phyloP scores from a whole-genome alignment of 345 rosid species.

The Aquilaria sinensis region DNA sequence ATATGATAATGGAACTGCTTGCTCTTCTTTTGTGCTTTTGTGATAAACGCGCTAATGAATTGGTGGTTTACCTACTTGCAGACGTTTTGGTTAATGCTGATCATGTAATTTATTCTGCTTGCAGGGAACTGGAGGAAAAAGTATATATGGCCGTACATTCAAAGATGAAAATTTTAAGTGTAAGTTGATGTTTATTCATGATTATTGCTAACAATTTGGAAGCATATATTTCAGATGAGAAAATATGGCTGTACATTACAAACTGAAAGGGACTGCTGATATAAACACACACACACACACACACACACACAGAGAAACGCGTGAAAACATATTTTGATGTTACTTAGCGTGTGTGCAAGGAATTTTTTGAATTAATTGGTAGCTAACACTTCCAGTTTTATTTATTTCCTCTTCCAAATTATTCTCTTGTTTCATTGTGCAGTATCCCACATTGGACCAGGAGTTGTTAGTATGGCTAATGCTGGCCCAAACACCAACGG shows the following conservation, averaged over 20 bases:
- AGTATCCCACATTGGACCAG: conserved; percentile 93
- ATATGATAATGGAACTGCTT: too few relatives aligned
- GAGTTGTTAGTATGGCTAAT: conserved; percentile 97
- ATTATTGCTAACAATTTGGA: background rate
- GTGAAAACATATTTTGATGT: too few relatives aligned
- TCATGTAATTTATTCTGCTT: conserved; percentile 7
- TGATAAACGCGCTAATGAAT: too few relatives aligned
- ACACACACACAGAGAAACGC: too few relatives aligned
- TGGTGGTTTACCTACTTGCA: too few relatives aligned
- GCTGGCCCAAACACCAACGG: conserved; percentile 99
- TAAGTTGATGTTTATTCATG: conserved; percentile 38
- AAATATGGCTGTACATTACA: too few relatives aligned
- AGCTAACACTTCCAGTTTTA: background rate
- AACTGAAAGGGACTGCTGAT: too few relatives aligned
- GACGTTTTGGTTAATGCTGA: too few relatives aligned
- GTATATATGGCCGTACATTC: conserved; percentile 90
- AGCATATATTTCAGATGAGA: too few relatives aligned
- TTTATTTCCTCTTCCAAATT: background rate
- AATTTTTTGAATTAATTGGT: background rate
- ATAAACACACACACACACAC: too few relatives aligned
- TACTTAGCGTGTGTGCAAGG: background rate
- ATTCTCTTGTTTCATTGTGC: conserved; percentile 20
- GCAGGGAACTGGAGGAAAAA: conserved; percentile 99
- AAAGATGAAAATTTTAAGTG: conserved; percentile 96
- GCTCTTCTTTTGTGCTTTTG: too few relatives aligned